Evolutionary conservation across 805 yeast genomes (phyloP).

Genomic region (Candida pseudoglaebosa): DNA sequence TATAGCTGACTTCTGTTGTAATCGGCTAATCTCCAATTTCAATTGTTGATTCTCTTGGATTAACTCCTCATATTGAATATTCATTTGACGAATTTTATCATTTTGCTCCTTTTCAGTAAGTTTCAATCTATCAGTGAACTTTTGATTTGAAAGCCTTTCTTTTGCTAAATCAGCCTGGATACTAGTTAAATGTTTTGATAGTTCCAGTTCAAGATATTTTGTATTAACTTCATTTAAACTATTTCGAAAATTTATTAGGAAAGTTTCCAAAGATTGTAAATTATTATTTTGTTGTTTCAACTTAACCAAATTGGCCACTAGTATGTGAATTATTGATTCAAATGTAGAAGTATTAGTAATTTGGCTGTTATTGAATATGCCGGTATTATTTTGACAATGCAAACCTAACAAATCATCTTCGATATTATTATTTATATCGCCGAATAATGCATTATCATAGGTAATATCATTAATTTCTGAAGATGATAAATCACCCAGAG

Average conservation of each 20-base stretch:
- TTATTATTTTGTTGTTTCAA: conserved; percentile 58
- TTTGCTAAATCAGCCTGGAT: conserved; percentile 15
- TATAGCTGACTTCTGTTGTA: neutral
- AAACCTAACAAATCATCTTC: conserved; percentile 51
- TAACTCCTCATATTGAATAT: neutral
- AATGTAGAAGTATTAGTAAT: conserved; percentile 54
- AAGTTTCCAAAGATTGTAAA: conserved; percentile 50
- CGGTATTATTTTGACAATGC: conserved; percentile 46
- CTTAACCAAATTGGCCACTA: conserved; percentile 53
- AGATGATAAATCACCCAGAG: neutral
- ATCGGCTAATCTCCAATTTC: neutral
- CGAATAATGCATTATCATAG: conserved; percentile 60
- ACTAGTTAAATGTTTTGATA: conserved; percentile 10
- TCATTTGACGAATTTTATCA: neutral
- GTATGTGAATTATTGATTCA: conserved; percentile 50
- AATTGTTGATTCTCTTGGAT: neutral
- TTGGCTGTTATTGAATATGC: conserved; percentile 56
- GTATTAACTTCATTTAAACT: conserved; percentile 23
- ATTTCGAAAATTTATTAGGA: conserved; percentile 46
- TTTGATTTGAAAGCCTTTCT: conserved; percentile 12
- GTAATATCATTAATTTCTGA: conserved; percentile 13
- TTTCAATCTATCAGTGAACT: conserved; percentile 14
- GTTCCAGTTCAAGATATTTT: conserved; percentile 18
- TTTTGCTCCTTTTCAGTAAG: conserved; percentile 7
- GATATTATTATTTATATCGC: conserved; percentile 48